Percentiles rank a stretch among this genome's conserved stretches.
These are phyloP conservation scores for Salix exigua DNA, from an alignment of 345 rosid species.

Conservation along the genomic window DNA sequence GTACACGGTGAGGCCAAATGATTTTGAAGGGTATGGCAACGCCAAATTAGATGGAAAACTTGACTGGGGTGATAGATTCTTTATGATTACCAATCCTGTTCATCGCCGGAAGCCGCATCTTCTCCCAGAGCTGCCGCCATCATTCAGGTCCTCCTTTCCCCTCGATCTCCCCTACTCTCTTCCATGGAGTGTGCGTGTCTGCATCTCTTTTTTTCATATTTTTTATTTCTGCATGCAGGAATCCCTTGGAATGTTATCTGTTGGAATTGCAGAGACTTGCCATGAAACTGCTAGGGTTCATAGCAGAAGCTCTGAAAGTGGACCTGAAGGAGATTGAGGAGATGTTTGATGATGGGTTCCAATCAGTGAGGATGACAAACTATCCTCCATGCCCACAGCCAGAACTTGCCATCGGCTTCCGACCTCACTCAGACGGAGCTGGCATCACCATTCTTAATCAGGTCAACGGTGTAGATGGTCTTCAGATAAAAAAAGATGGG, in stretches of 20 bases:
- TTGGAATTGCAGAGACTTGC: conserved; percentile 27
- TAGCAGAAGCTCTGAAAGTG: conserved; percentile 22
- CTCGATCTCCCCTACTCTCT: not conserved
- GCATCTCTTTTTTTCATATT: too few relatives aligned
- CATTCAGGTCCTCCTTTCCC: conserved; percentile 25
- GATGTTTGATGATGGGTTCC: conserved; percentile 36
- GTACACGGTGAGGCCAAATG: conserved; percentile 22
- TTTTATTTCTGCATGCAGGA: conserved; percentile 12
- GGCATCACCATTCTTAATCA: conserved; percentile 26
- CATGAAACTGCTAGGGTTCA: conserved; percentile 20
- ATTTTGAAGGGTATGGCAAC: conserved; percentile 22
- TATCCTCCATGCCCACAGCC: conserved; percentile 28
- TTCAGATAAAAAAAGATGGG: conserved; percentile 18
- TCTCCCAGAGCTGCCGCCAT: conserved; percentile 38
- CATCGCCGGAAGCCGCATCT: conserved; percentile 32
- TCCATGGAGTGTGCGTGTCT: too few relatives aligned
- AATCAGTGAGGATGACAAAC: conserved; percentile 28
- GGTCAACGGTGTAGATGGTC: conserved; percentile 23
- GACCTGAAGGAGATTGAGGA: conserved; percentile 23
- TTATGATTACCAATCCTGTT: conserved; percentile 18
- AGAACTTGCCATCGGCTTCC: conserved; percentile 7
- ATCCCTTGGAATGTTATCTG: conserved; percentile 23
- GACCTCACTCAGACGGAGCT: conserved; percentile 21
- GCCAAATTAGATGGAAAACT: conserved; percentile 5
- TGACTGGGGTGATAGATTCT: conserved; percentile 30